A percentile compares a stretch with the other conserved stretches of the same genome.
These are phyloP conservation scores for Pyrenula aspistea DNA, from an alignment of 495 filamentous ascomycete genomes.

Conservation along the genomic window DNA sequence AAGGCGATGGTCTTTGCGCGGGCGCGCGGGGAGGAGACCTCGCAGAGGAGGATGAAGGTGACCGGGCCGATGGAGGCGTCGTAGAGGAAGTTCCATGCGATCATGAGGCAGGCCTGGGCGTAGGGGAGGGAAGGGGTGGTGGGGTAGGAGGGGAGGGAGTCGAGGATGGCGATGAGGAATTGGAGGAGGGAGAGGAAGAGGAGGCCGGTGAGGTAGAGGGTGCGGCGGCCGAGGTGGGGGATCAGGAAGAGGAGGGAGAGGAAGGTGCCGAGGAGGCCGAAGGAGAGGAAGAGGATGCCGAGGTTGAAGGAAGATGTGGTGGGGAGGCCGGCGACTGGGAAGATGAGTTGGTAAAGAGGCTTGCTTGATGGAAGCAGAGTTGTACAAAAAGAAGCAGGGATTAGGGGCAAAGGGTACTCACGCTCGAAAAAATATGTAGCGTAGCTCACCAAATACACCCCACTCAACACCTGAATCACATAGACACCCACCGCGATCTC, in stretches of 20 bases:
- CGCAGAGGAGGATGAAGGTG: slow-evolving; percentile 49
- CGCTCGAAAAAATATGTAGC: slow-evolving; percentile 52
- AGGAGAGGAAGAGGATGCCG: slow-evolving; percentile 14
- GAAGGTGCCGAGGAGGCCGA: slow-evolving; percentile 13
- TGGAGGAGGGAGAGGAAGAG: not conserved
- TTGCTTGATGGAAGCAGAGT: not conserved
- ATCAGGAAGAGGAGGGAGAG: not conserved
- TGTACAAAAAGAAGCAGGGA: slow-evolving; percentile 16
- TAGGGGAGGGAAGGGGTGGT: not conserved
- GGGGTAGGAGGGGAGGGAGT: not conserved
- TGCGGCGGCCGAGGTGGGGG: no score
- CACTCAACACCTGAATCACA: slow-evolving; percentile 31
- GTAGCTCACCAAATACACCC: slow-evolving; percentile 30
- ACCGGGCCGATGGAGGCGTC: slow-evolving; percentile 46
- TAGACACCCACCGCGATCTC: slow-evolving; percentile 31
- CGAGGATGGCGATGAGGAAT: not conserved
- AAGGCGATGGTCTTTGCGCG: slow-evolving; percentile 52
- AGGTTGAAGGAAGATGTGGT: slow-evolving; percentile 22
- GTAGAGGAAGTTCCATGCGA: slow-evolving; percentile 47
- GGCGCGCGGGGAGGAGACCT: slow-evolving; percentile 43
- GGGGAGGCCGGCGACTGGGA: slow-evolving; percentile 41
- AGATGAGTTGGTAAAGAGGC: no score
- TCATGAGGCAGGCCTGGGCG: slow-evolving; percentile 36
- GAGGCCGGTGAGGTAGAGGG: not conserved
- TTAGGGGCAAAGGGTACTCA: slow-evolving; percentile 15